Evolutionary conservation across 805 yeast genomes (phyloP).

Genomic region (Candida wancherniae): DNA sequence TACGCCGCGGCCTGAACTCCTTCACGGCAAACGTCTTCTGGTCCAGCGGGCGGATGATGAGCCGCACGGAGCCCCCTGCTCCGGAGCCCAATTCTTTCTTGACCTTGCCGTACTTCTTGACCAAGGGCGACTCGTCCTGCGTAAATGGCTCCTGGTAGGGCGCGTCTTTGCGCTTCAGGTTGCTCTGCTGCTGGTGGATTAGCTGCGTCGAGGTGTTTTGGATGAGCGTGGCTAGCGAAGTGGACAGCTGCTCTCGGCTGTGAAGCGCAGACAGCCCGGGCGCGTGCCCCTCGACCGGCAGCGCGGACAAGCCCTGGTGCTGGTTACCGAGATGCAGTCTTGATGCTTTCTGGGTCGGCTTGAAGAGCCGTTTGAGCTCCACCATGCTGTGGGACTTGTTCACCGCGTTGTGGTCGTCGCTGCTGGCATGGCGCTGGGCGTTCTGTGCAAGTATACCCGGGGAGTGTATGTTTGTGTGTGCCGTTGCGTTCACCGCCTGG

Average conservation of each 20-base stretch:
- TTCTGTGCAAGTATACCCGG: constrained; percentile 10
- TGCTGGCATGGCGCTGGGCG: constrained; percentile 8
- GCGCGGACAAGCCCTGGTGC: neutral
- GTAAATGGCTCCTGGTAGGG: constrained; percentile 16
- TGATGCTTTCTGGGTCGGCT: constrained; percentile 43
- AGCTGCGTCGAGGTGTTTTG: constrained; percentile 17
- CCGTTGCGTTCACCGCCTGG: neutral
- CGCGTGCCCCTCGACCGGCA: neutral
- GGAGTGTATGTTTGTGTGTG: constrained; percentile 4
- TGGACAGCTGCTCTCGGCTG: constrained; percentile 16
- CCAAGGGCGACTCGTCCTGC: constrained; percentile 22
- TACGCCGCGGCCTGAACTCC: constrained; percentile 69
- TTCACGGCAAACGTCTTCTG: constrained; percentile 76
- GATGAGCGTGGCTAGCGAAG: constrained; percentile 16
- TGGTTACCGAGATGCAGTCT: neutral
- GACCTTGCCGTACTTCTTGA: constrained; percentile 63
- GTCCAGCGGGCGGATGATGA: constrained; percentile 64
- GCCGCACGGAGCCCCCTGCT: constrained; percentile 83
- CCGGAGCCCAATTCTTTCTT: constrained; percentile 80
- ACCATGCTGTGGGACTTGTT: constrained; percentile 52
- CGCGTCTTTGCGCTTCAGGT: constrained; percentile 9
- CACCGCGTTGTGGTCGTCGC: constrained; percentile 25
- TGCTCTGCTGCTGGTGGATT: constrained; percentile 25
- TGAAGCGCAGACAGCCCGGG: constrained; percentile 2
- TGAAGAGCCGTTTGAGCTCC: constrained; percentile 67